A percentile compares a stretch with the other conserved stretches of the same genome.
phyloP scores from a whole-genome alignment of 2,329 filamentous ascomycete species.

The Phyllosticta paracitricarpa region DNA sequence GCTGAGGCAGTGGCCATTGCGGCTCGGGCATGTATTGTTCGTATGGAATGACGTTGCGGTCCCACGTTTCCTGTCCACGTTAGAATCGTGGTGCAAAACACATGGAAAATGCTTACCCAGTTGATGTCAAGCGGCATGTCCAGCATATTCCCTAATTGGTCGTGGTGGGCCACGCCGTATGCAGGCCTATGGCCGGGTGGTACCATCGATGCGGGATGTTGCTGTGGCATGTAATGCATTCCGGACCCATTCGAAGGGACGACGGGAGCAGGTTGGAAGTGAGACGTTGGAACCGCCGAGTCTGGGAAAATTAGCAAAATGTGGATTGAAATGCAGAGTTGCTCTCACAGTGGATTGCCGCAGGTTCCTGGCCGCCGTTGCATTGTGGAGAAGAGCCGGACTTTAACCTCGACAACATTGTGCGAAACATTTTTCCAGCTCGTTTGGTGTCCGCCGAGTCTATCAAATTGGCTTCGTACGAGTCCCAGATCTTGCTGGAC shows the following conservation, averaged over 20 bases:
- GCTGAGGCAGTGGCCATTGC: constrained; percentile 1
- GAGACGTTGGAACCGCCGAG: neutral
- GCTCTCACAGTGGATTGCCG: neutral
- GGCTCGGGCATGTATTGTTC: constrained; percentile 6
- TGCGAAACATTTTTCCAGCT: constrained; percentile 4
- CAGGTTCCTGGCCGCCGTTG: neutral
- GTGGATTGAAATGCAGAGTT: too few species aligned
- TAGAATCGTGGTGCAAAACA: neutral
- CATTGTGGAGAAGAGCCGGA: neutral
- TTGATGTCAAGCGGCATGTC: constrained; percentile 10
- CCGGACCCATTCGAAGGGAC: constrained; percentile 1
- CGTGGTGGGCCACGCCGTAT: neutral
- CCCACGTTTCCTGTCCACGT: neutral
- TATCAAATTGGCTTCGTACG: constrained; percentile 5
- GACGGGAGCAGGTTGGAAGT: neutral
- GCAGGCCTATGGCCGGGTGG: neutral
- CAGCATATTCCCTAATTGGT: constrained; percentile 6
- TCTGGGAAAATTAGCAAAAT: neutral
- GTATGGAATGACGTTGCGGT: constrained; percentile 5
- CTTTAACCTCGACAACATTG: constrained; percentile 3
- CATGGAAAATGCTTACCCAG: neutral
- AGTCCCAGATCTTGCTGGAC: constrained; percentile 6
- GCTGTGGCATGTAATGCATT: neutral
- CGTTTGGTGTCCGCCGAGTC: constrained; percentile 6
- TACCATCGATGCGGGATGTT: neutral